Evolutionary conservation across 2,329 filamentous ascomycete genomes (phyloP).

Genomic region (Didymellaceae sp.): DNA sequence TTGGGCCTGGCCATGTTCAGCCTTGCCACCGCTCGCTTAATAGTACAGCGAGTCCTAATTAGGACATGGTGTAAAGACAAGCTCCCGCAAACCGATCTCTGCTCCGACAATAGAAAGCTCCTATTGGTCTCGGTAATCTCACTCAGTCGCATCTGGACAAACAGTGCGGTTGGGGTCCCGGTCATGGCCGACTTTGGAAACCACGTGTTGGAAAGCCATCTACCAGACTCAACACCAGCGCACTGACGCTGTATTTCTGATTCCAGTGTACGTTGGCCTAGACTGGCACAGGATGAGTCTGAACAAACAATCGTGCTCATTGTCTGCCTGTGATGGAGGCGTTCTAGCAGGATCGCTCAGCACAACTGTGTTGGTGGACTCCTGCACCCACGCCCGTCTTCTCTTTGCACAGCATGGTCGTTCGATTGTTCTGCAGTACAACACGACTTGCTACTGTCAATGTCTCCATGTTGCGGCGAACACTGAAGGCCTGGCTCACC

Average conservation of each 20-base stretch:
- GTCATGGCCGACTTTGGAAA: not conserved
- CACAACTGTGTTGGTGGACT: too few relatives aligned
- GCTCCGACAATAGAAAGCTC: not conserved
- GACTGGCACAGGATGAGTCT: not conserved
- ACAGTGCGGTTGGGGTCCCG: not conserved
- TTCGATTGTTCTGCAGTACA: not conserved
- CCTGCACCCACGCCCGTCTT: too few relatives aligned
- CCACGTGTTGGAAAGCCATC: not conserved
- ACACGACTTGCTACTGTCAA: not conserved
- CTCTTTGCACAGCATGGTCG: too few relatives aligned
- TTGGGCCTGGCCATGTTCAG: not conserved
- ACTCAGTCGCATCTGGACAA: not conserved
- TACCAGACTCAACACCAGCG: not conserved
- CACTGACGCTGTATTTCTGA: not conserved
- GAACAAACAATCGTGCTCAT: too few relatives aligned
- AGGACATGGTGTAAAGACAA: too few relatives aligned
- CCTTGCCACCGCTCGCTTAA: slow-evolving; percentile 1
- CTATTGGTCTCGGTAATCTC: not conserved
- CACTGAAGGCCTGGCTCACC: not conserved
- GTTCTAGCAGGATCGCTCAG: too few relatives aligned
- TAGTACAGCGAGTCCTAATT: not conserved
- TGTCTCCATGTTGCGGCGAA: not conserved
- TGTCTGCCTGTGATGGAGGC: too few relatives aligned
- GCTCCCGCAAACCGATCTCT: not conserved
- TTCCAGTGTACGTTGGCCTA: not conserved